phyloP scores from a whole-genome alignment of 2,329 filamentous ascomycete genomes.

The Akanthomyces muscarius region DNA sequence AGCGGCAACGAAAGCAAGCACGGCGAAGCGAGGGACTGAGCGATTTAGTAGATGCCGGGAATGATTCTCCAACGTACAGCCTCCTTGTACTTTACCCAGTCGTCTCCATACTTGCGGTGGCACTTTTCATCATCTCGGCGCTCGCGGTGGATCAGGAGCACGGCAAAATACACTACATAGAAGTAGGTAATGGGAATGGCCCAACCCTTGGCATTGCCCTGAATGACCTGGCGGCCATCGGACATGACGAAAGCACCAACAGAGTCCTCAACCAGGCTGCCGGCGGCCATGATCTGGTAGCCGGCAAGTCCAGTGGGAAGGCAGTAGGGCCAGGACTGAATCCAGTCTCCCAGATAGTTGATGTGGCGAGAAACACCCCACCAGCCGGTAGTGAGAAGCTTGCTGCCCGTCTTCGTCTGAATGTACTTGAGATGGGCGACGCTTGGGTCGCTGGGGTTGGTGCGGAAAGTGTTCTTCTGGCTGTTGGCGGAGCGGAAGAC shows the following conservation, averaged over 20 bases:
- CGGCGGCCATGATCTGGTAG: constrained; percentile 64
- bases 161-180: constrained; percentile 86
- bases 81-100: constrained; percentile 87
- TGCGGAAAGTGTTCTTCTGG: constrained; percentile 93
- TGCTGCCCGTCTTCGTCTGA: constrained; percentile 75
- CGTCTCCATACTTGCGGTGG: constrained; percentile 80
- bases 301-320: constrained; percentile 82
- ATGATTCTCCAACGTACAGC: constrained; percentile 78
- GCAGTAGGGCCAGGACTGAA: constrained; percentile 87
- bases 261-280: constrained; percentile 45
- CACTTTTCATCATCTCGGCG: constrained; percentile 89
- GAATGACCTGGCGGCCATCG: constrained; percentile 62
- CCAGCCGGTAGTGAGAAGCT: constrained; percentile 82
- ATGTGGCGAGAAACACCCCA: constrained; percentile 91
- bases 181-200: constrained; percentile 91
- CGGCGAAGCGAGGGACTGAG: neutral
- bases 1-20: neutral
- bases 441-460: constrained; percentile 73
- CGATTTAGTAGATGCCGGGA: constrained; percentile 70
- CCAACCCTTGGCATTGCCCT: constrained; percentile 72
- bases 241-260: constrained; percentile 53
- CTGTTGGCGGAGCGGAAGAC: constrained; percentile 94
- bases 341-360: constrained; percentile 95
- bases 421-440: constrained; percentile 82
- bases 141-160: constrained; percentile 82